Conservation (phyloP, 202 grass and related monocot genomes). For the Zizania palustris region DNA sequence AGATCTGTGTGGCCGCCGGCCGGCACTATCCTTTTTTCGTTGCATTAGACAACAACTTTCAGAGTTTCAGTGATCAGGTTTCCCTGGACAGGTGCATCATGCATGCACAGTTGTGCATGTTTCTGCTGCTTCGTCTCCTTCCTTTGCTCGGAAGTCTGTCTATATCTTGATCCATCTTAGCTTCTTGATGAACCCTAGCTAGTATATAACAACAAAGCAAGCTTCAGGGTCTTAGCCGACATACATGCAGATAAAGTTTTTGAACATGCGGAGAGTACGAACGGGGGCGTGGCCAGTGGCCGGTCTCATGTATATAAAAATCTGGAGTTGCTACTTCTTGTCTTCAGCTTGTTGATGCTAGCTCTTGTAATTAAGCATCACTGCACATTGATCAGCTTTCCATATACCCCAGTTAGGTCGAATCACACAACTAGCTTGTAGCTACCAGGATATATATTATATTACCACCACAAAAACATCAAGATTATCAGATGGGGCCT, state of each 20-base stretch:
- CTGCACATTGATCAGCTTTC: not conserved
- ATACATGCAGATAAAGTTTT: not conserved
- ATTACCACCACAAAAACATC: conserved; percentile 28
- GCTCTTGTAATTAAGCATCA: not conserved
- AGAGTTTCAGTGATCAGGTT: not conserved
- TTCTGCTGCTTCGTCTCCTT: not conserved
- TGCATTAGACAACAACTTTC: not conserved
- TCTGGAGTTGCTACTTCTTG: not conserved
- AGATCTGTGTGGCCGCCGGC: too few relatives aligned
- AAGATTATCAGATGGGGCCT: conserved; percentile 31
- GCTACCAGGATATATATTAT: conserved; percentile 19
- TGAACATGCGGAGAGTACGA: not conserved
- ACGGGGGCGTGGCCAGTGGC: not conserved
- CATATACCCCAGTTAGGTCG: conserved; percentile 15
- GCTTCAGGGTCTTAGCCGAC: not conserved
- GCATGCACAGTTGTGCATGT: not conserved
- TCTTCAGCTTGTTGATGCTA: not conserved
- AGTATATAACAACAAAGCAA: not conserved
- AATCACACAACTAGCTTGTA: conserved; percentile 18
- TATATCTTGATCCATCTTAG: not conserved
- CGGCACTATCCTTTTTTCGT: too few relatives aligned
- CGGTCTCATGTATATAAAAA: conserved; percentile 20
- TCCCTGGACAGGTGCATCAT: not conserved
- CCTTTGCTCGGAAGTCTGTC: conserved; percentile 9
- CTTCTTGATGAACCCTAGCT: not conserved